A percentile compares a stretch with the other conserved stretches of the same genome.
Evolutionary conservation across 169 alveolate species (phyloP).

Genomic region (Cryptosporidium canis): DNA sequence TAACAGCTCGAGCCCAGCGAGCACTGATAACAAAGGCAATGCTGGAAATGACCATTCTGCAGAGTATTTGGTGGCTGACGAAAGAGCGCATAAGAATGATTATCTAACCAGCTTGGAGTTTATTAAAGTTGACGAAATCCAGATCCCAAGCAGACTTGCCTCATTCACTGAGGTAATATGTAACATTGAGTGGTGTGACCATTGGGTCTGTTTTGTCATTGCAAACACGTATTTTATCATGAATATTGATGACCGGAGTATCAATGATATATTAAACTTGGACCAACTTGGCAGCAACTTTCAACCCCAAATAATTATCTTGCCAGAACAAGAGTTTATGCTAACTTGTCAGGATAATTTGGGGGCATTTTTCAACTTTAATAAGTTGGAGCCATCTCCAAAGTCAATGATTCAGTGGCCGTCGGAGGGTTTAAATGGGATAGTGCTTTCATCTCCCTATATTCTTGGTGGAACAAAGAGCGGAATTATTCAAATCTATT

Average conservation of each 20-base stretch:
- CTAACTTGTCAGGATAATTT: conserved; percentile 62
- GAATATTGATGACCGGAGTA: conserved; percentile 44
- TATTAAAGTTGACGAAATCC: conserved; percentile 28
- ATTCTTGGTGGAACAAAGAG: conserved; percentile 57
- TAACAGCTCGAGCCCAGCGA: neutral
- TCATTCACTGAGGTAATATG: conserved; percentile 16
- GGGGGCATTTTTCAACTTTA: conserved; percentile 50
- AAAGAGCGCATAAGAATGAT: neutral
- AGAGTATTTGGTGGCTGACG: neutral
- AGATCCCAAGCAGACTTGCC: conserved; percentile 23
- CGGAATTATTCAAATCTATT: conserved; percentile 58
- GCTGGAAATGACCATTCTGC: neutral
- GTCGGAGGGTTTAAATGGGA: conserved; percentile 54
- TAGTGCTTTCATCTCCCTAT: conserved; percentile 62
- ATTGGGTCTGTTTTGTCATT: conserved; percentile 55
- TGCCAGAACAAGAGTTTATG: conserved; percentile 65
- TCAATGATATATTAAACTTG: conserved; percentile 31
- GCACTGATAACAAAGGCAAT: neutral
- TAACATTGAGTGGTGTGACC: conserved; percentile 68
- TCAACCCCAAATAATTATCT: conserved; percentile 10
- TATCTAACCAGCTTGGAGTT: conserved; percentile 4
- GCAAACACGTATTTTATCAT: conserved; percentile 35
- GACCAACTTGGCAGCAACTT: conserved; percentile 36
- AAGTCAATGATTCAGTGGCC: conserved; percentile 72
- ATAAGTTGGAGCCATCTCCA: conserved; percentile 49